Evolutionary conservation across 176 grass and related monocot species (phyloP).

Genomic region (Oryza meridionalis): DNA sequence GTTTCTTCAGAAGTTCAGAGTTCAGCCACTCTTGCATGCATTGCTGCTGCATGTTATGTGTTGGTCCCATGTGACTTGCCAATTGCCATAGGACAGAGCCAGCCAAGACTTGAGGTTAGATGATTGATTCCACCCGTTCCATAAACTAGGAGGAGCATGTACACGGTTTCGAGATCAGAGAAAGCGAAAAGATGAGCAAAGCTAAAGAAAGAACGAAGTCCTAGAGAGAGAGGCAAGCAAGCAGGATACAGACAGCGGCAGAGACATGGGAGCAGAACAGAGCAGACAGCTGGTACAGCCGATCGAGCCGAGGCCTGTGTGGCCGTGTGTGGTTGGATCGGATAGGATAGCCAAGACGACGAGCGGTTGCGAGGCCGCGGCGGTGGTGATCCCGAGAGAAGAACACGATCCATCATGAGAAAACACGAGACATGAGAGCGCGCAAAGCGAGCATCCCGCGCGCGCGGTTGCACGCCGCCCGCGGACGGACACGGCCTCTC

Average conservation of each 20-base stretch:
- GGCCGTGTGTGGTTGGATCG: not conserved
- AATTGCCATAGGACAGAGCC: not conserved
- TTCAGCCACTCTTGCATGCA: not conserved
- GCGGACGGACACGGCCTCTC: not conserved
- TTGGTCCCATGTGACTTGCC: conserved; percentile 12
- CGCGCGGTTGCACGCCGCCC: not conserved
- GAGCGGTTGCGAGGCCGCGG: not conserved
- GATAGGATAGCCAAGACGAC: not conserved
- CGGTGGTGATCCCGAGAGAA: conserved; percentile 49
- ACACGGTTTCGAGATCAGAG: conserved; percentile 52
- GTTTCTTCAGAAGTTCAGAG: conserved; percentile 6
- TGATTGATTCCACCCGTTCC: conserved; percentile 31
- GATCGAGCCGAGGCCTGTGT: not conserved
- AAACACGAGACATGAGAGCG: not conserved
- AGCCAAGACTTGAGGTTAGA: not conserved
- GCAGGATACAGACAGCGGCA: conserved; percentile 1
- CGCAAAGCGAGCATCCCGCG: conserved; percentile 17
- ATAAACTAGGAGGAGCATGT: conserved; percentile 20
- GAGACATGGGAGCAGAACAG: not conserved
- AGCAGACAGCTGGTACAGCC: conserved; percentile 4
- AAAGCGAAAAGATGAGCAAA: conserved; percentile 39
- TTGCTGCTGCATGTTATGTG: not conserved
- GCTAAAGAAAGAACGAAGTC: not conserved
- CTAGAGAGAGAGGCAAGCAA: conserved; percentile 9
- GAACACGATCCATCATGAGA: conserved; percentile 20